These are phyloP conservation scores for Fallopia convolvulus DNA, from an alignment of 148 eudicot species.

Conservation along the genomic window DNA sequence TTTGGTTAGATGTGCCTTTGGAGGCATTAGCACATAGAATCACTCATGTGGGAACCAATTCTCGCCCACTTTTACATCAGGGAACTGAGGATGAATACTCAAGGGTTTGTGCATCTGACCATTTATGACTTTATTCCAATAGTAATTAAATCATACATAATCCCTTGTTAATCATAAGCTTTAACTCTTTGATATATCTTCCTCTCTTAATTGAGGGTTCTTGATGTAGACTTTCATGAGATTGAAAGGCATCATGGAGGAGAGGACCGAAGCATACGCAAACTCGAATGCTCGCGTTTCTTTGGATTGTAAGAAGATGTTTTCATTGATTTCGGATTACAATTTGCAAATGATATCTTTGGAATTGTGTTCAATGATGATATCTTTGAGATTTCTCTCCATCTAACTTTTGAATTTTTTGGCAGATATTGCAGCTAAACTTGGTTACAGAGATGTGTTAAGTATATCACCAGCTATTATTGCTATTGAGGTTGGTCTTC, in stretches of 20 bases:
- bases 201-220: background rate
- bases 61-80: constrained; percentile 74
- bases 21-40: constrained; percentile 88
- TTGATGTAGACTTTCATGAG: constrained; percentile 52
- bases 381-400: too few relatives aligned
- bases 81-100: constrained; percentile 74
- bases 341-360: too few relatives aligned
- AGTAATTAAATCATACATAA: background rate
- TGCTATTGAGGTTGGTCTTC: constrained; percentile 42
- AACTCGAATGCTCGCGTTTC: constrained; percentile 76
- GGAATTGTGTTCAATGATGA: too few relatives aligned
- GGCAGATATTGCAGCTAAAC: constrained; percentile 49
- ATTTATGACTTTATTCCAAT: too few relatives aligned
- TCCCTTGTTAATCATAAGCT: background rate
- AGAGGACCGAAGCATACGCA: constrained; percentile 69
- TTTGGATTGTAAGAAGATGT: constrained; percentile 50
- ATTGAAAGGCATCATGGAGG: constrained; percentile 49
- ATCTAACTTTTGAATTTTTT: too few relatives aligned
- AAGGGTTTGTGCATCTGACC: constrained; percentile 28
- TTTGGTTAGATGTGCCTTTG: constrained; percentile 90
- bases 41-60: constrained; percentile 63
- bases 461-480: constrained; percentile 41
- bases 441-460: constrained; percentile 36
- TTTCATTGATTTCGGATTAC: background rate
- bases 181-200: background rate